A percentile compares a stretch with the other conserved stretches of the same genome.
phyloP scores from a whole-genome alignment of 2,329 filamentous ascomycete species.

The Canariomyces notabilis region DNA sequence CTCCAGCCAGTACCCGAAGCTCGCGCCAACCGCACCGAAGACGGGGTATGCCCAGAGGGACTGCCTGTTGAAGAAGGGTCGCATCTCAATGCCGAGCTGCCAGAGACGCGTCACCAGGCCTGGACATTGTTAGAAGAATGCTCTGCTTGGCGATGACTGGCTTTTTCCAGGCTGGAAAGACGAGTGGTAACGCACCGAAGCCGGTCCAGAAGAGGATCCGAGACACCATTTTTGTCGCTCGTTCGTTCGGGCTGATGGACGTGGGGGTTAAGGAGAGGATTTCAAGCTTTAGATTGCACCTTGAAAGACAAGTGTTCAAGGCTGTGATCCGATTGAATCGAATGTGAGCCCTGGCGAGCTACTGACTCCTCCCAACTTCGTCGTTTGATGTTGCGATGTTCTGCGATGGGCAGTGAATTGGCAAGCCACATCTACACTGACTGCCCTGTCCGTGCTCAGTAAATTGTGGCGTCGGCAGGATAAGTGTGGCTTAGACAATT shows the following conservation, averaged over 20 bases:
- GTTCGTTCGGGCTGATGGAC: background rate
- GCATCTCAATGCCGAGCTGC: slow-evolving; percentile 98
- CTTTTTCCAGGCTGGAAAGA: slow-evolving; percentile 1
- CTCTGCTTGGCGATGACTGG: background rate
- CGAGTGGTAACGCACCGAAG: slow-evolving; percentile 64
- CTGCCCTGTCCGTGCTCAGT: slow-evolving; percentile 2
- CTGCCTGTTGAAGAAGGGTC: slow-evolving; percentile 79
- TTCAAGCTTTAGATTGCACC: background rate
- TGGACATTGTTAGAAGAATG: slow-evolving; percentile 34
- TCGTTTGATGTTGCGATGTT: slow-evolving; percentile 14
- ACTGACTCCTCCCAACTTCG: slow-evolving; percentile 6
- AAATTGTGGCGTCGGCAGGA: background rate
- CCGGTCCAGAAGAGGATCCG: slow-evolving; percentile 77
- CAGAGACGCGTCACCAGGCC: slow-evolving; percentile 88
- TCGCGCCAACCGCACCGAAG: slow-evolving; percentile 78
- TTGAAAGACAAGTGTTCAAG: background rate
- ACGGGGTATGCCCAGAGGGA: slow-evolving; percentile 89
- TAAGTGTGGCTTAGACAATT: slow-evolving; percentile 12
- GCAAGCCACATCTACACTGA: slow-evolving; percentile 8
- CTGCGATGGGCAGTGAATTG: slow-evolving; percentile 8
- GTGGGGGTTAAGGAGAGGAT: background rate
- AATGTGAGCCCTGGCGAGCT: slow-evolving; percentile 12
- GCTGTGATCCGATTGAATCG: background rate
- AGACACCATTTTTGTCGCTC: slow-evolving; percentile 50
- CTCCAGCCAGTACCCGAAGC: slow-evolving; percentile 96